Base-by-base conservation (phyloP, 192 early-diverging fungal genomes). In the Backusella australiensis region DNA sequence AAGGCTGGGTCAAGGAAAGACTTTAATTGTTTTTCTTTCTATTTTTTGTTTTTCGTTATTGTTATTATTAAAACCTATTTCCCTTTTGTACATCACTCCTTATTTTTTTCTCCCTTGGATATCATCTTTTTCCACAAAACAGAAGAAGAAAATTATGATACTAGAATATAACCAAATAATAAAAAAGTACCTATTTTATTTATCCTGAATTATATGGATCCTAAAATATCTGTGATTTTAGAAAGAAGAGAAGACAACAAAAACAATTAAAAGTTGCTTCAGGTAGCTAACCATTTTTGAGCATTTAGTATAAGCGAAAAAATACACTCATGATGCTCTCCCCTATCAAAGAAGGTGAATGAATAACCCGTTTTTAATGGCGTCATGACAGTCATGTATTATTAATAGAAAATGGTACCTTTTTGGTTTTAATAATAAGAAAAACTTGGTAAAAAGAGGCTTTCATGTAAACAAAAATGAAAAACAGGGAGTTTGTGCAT, bases 1-100 rank as follows among this genome's bases (percentile, higher is more conserved):
- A 99, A 82, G 93, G 91, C 67, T 99, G 98, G 98, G 95, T 99
- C 66, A 94, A 92, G 71, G 84, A 86, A 52, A 89, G 89, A 73
- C 86, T 92, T 82, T 85, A 75, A 63, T 29, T 63, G 19, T 11
- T 63, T 26, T 26, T 26, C 1, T 59, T 63, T 26, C 23, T 23
- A 14, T 29, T 56, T 6, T 56, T 21, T 59, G 0, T 59, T 59
- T 26, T 26, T 23, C 8, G 8, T 21, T 26, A 59, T 59, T 23
- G 23, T 59, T 59, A 59, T 59, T 59, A 14, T 59, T 59, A 59
- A 59, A 59, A 59, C 56, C 7, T 26, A 59, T 19, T 26, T 59
- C 56, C 9, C 56, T 59, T 14, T 59, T 59, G 56, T 59, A 59
- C 23, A 59, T 59, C 56, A 14, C 9, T 29, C 56, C 56, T 59